These are phyloP conservation scores for Adenanthera pavonina DNA, from an alignment of 306 rosid genomes.

Conservation along the genomic window DNA sequence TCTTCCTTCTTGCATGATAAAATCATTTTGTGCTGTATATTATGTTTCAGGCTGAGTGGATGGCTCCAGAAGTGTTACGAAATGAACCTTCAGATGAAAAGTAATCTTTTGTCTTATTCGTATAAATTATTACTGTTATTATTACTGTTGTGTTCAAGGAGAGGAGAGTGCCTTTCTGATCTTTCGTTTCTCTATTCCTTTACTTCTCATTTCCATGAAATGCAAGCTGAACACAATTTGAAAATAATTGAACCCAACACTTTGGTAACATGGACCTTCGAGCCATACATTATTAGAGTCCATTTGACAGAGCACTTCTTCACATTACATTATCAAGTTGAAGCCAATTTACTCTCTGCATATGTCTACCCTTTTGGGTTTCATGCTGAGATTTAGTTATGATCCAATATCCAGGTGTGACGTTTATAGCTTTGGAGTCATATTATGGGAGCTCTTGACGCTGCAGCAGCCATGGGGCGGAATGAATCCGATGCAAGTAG, in stretches of 20 bases:
- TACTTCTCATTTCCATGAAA: conserved; percentile 1
- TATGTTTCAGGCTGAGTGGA: conserved; percentile 96
- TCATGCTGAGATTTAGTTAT: conserved; percentile 29
- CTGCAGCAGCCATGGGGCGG: conserved; percentile 99
- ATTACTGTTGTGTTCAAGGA: neutral
- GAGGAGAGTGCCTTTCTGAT: conserved; percentile 2
- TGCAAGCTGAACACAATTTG: neutral
- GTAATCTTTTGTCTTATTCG: conserved; percentile 52
- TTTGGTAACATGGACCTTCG: neutral
- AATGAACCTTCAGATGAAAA: conserved; percentile 97
- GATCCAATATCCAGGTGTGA: conserved; percentile 69
- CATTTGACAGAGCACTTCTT: neutral
- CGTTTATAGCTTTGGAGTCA: conserved; percentile 94
- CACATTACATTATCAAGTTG: neutral
- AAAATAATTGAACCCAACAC: neutral
- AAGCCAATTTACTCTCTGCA: neutral
- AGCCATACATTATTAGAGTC: neutral
- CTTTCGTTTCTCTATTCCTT: conserved; percentile 15
- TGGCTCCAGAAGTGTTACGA: conserved; percentile 99
- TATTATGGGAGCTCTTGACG: conserved; percentile 94
- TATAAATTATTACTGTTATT: conserved; percentile 18
- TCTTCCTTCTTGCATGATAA: conserved; percentile 26
- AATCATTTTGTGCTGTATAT: conserved; percentile 36
- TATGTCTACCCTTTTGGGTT: conserved; percentile 8
- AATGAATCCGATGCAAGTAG: conserved; percentile 99